These are phyloP conservation scores for Eremochloa ophiuroides DNA, from an alignment of 176 grass and related monocot genomes.

Conservation along the genomic window DNA sequence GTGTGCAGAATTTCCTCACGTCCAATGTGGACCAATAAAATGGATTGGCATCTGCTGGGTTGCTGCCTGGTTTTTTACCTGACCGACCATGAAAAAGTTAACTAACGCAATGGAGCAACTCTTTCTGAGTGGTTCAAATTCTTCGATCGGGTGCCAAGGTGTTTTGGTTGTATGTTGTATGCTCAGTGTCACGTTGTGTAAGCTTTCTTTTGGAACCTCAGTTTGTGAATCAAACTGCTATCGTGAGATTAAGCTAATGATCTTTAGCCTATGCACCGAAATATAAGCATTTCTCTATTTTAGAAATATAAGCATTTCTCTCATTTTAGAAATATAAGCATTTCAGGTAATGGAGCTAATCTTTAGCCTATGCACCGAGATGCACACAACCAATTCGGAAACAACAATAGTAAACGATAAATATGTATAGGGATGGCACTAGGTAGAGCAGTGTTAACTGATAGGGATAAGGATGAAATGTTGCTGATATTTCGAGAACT, in stretches of 20 bases:
- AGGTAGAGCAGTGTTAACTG: too few species aligned
- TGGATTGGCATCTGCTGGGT: not conserved
- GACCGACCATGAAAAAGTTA: not conserved
- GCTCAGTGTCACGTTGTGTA: not conserved
- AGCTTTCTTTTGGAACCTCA: not conserved
- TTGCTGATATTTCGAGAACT: too few species aligned
- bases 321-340: not conserved
- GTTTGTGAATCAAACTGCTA: not conserved
- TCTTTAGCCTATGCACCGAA: too few species aligned
- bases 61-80: not conserved
- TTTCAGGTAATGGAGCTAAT: too few species aligned
- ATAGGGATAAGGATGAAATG: too few species aligned
- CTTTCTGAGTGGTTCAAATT: not conserved
- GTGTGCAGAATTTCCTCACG: not conserved
- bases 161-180: slow-evolving; percentile 27
- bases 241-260: not conserved
- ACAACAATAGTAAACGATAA: too few species aligned
- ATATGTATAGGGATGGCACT: too few species aligned
- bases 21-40: not conserved
- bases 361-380: too few species aligned
- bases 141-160: not conserved
- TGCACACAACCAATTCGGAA: too few species aligned
- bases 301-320: too few species aligned
- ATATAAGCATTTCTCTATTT: too few species aligned
- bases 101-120: not conserved